phyloP scores from a whole-genome alignment of 1,284 basidiomycete species.

The Fomitopsis pinicola region DNA sequence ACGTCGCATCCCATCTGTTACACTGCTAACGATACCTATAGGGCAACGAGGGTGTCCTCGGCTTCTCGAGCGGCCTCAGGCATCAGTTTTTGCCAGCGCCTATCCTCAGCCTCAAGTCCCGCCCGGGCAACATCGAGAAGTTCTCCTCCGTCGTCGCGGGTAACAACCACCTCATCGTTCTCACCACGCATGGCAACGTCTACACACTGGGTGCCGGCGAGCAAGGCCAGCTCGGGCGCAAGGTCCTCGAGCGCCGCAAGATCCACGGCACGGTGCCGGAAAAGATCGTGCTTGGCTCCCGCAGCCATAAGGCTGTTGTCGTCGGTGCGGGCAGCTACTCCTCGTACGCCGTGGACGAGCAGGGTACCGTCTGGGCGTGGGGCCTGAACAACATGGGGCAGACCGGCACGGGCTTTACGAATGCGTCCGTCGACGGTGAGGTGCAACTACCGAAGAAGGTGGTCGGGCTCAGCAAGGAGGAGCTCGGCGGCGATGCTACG shows the following conservation, averaged over 20 bases:
- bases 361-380: conserved; percentile 86
- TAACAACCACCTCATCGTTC: conserved; percentile 81
- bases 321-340: conserved; percentile 81
- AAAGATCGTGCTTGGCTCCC: conserved; percentile 66
- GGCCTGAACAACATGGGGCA: conserved; percentile 81
- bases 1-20: conserved; percentile 26
- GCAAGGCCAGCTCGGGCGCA: conserved; percentile 82
- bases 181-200: conserved; percentile 81
- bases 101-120: conserved; percentile 51
- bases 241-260: conserved; percentile 79
- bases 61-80: conserved; percentile 66
- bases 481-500: conserved; percentile 56
- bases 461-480: conserved; percentile 55
- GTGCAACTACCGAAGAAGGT: conserved; percentile 70
- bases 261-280: conserved; percentile 85
- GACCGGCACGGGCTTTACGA: conserved; percentile 53
- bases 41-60: conserved; percentile 78
- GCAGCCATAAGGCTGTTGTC: conserved; percentile 64
- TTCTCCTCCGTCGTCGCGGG: conserved; percentile 62
- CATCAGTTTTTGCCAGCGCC: conserved; percentile 66
- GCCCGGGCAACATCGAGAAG: conserved; percentile 17
- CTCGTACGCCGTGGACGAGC: conserved; percentile 83
- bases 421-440: conserved; percentile 41
- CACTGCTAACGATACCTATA: conserved; percentile 18
- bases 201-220: conserved; percentile 87